Conservation (phyloP, 1,284 basidiomycete species). For the Ganoderma leucocontextum region DNA sequence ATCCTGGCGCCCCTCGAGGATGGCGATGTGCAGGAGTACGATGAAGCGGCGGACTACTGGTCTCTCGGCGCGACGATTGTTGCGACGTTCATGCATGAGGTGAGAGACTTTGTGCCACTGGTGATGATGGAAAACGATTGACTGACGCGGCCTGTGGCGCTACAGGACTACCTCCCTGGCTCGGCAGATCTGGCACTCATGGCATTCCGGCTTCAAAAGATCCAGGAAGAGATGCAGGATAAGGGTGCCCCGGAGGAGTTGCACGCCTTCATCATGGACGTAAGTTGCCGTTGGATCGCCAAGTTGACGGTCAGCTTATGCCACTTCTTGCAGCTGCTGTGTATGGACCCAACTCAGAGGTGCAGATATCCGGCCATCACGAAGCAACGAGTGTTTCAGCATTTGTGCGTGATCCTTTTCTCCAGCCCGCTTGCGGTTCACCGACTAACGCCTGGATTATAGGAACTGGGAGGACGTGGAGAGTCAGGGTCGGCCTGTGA, state of each 20-base stretch:
- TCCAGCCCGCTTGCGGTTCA: not conserved
- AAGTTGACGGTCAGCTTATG: not conserved
- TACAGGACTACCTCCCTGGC: constrained; percentile 18
- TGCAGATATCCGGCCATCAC: constrained; percentile 7
- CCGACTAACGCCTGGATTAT: not conserved
- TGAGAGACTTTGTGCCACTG: constrained; percentile 10
- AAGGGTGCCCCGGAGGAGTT: constrained; percentile 2
- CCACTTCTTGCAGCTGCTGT: constrained; percentile 12
- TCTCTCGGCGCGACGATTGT: constrained; percentile 35
- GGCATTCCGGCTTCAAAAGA: constrained; percentile 3
- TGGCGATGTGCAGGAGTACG: constrained; percentile 25
- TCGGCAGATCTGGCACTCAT: constrained; percentile 4
- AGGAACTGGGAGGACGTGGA: constrained; percentile 23
- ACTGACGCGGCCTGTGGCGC: not conserved
- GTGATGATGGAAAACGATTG: not conserved
- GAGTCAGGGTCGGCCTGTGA: not conserved
- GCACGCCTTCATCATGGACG: constrained; percentile 19
- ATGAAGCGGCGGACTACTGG: constrained; percentile 38
- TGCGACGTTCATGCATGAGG: constrained; percentile 26
- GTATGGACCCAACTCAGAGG: constrained; percentile 8
- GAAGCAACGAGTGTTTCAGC: constrained; percentile 9
- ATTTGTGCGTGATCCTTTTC: constrained; percentile 10
- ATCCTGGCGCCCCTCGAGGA: constrained; percentile 22
- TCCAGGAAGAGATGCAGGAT: constrained; percentile 10
- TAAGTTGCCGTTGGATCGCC: constrained; percentile 1